Percentiles rank a stretch among this genome's conserved stretches.
Conservation (phyloP, 2,329 filamentous ascomycete species). For the Aureobasidium zeae region DNA sequence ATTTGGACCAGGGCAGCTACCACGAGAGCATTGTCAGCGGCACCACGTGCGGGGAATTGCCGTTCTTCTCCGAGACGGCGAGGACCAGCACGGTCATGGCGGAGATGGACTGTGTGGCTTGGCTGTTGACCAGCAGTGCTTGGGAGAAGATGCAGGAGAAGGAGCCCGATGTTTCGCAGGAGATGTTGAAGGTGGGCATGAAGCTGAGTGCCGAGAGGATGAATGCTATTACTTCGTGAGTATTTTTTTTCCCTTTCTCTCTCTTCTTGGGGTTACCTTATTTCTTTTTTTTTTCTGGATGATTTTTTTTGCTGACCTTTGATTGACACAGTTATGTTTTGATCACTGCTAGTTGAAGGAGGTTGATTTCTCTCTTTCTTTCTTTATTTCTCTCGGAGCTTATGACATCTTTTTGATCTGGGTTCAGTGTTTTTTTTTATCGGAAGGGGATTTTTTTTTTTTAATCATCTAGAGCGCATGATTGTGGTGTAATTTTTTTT, state of each 20-base stretch:
- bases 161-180: constrained; percentile 68
- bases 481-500: too few species aligned
- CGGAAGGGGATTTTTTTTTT: too few species aligned
- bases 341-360: constrained; percentile 34
- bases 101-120: constrained; percentile 72
- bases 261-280: neutral
- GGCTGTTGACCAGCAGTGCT: constrained; percentile 62
- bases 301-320: neutral
- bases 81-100: constrained; percentile 79
- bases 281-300: neutral
- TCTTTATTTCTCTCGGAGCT: too few species aligned
- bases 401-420: too few species aligned
- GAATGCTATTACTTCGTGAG: constrained; percentile 55
- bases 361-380: too few species aligned
- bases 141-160: constrained; percentile 66
- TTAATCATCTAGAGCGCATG: too few species aligned
- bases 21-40: constrained; percentile 90
- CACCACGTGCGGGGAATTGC: constrained; percentile 89
- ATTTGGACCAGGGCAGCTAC: constrained; percentile 78
- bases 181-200: constrained; percentile 76
- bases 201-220: constrained; percentile 93
- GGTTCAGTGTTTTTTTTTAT: too few species aligned
- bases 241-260: neutral
- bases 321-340: constrained; percentile 30
- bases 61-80: constrained; percentile 86